These are phyloP conservation scores for Diplodia scrobiculata DNA, from an alignment of 2,329 filamentous ascomycete genomes.

Conservation along the genomic window DNA sequence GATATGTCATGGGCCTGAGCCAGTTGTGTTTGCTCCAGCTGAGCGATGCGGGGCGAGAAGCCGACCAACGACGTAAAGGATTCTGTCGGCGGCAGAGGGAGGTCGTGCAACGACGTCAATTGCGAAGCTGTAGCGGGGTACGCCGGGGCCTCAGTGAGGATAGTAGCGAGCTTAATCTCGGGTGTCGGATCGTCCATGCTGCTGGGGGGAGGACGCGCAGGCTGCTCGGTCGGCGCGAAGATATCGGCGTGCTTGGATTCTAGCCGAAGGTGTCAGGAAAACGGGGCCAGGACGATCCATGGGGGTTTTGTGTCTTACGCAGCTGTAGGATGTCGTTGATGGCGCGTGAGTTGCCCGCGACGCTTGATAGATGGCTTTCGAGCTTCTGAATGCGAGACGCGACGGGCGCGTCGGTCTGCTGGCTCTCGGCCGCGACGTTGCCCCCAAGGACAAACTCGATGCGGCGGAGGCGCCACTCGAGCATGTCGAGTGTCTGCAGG, in stretches of 20 bases:
- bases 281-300: not conserved
- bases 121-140: conserved; percentile 49
- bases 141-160: conserved; percentile 49
- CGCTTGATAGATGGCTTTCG: conserved; percentile 43
- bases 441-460: conserved; percentile 50
- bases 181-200: conserved; percentile 20
- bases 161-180: conserved; percentile 40
- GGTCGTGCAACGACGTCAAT: conserved; percentile 50
- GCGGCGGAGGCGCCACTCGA: conserved; percentile 51
- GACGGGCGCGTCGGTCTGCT: conserved; percentile 36
- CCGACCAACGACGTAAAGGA: conserved; percentile 58
- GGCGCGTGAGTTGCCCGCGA: conserved; percentile 46
- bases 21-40: conserved; percentile 61
- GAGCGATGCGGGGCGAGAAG: conserved; percentile 64
- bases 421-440: conserved; percentile 35
- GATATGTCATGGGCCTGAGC: conserved; percentile 64
- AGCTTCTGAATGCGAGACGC: conserved; percentile 43
- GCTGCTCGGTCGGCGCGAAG: conserved; percentile 32
- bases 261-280: conserved; percentile 32
- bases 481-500: conserved; percentile 47
- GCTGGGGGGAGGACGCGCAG: conserved; percentile 21
- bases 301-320: conserved; percentile 33
- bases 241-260: conserved; percentile 48
- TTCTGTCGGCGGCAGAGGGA: conserved; percentile 48
- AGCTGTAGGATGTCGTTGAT: conserved; percentile 48